Base-by-base conservation (phyloP, 768 basidiomycete species). In the Suillus decipiens region DNA sequence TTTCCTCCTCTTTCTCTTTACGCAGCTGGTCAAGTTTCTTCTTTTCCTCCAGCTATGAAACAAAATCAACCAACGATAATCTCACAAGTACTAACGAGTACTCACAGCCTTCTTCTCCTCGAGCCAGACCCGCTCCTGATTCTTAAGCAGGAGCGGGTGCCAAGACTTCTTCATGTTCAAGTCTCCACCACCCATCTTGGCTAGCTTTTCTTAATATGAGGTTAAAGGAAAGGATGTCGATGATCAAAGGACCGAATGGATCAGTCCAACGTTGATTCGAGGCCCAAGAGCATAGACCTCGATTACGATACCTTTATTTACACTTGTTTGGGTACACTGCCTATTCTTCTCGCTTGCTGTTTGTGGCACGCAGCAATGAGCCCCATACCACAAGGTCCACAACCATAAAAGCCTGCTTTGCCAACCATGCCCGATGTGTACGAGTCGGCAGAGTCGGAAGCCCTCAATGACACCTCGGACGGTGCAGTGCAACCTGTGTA, bases 111-210 rank as follows among this genome's bases (percentile, higher is more conserved):
- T 90, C 86, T 96, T 95, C 78, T 99, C 97, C 77, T 96, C 92
- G 61, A 98, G 84, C 96, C 97, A 99, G 71, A 99, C 97, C 86
- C 92, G 88, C 88, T 96, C 94, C 89, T 98, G 96, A 79, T 96
- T 96, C 75, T 94, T 95, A 77, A 97, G 78, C 78, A 96, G 92
- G 84, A 95, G 89, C 85, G 96, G 96, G 76, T 98, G 96, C 96
- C 96, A 98, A 67, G 93, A 95, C 85, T 97, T 96, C 79, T 93
- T 97, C 96, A 99, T 99, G 73, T 99, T 99, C 75, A 98, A 83
- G 77, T 98, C 96, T 65, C 92, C 96, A 63, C 96, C 95, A 87
- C 96, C 96, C 96, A 98, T 98, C 71, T 90, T 97, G 83, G 70
- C 69, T 72, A 61, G 65, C 58, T 72, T 70, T 62, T 62, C 61